Percentiles rank a stretch among this genome's conserved stretches.
These are phyloP conservation scores for Leishmania guyanensis DNA, from an alignment of 208 protist genomes.

Conservation along the genomic window DNA sequence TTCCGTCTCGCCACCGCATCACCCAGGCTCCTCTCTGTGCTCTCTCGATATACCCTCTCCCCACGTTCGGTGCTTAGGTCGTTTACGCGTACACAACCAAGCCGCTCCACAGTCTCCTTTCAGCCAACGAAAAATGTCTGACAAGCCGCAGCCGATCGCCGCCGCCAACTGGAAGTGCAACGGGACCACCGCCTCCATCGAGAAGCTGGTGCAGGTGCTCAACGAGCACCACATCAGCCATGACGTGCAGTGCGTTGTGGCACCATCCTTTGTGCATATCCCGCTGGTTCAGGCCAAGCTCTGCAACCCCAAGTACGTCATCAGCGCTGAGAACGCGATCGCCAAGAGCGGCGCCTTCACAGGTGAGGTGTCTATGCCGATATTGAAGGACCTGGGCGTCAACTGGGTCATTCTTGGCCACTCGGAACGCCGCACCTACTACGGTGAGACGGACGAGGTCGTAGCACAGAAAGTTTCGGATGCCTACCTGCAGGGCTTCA, in stretches of 20 bases:
- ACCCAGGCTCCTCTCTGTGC: not conserved
- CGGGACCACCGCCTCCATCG: conserved; percentile 75
- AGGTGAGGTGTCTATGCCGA: conserved; percentile 86
- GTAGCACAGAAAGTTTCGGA: conserved; percentile 93
- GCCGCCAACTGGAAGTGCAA: conserved; percentile 97
- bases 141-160: conserved; percentile 90
- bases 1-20: not conserved
- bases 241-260: conserved; percentile 91
- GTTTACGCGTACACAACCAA: not conserved
- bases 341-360: conserved; percentile 89
- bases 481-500: conserved; percentile 87
- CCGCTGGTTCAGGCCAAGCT: conserved; percentile 68
- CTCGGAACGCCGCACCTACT: conserved; percentile 96
- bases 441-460: conserved; percentile 92
- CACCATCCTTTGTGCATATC: conserved; percentile 84
- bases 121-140: conserved; percentile 30
- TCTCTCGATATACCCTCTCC: not conserved
- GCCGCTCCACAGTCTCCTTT: not conserved
- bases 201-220: conserved; percentile 73
- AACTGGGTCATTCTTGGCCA: conserved; percentile 97
- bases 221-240: conserved; percentile 66
- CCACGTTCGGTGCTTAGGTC: not conserved
- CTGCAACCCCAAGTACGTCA: conserved; percentile 65
- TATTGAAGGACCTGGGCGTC: conserved; percentile 94
- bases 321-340: conserved; percentile 91